Evolutionary conservation across 129 eudicot genomes (phyloP).

Genomic region (Flaveria bidentis): DNA sequence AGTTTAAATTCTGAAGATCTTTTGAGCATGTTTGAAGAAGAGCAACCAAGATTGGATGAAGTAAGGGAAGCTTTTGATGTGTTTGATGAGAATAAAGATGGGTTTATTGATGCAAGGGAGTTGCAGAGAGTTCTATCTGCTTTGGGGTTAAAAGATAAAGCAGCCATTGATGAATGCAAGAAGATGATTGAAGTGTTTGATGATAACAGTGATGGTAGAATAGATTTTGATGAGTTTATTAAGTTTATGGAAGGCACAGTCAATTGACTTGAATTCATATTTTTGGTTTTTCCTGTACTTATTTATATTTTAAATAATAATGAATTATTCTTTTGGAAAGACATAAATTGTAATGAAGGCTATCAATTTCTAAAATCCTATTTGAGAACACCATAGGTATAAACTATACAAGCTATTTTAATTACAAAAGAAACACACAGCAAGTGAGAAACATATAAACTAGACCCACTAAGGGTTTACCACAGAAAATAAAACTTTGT

Average conservation of each 20-base stretch:
- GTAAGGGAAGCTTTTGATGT: constrained; percentile 64
- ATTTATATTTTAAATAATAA: constrained; percentile 1
- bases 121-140: constrained; percentile 56
- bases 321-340: constrained; percentile 9
- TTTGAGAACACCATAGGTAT: not conserved
- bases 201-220: constrained; percentile 48
- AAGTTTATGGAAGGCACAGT: constrained; percentile 49
- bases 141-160: constrained; percentile 52
- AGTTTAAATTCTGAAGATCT: constrained; percentile 39
- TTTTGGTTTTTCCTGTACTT: not conserved
- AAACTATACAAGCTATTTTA: not conserved
- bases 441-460: not conserved
- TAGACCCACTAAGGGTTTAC: not conserved
- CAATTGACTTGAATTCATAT: constrained; percentile 24
- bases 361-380: not conserved
- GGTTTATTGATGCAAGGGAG: constrained; percentile 66
- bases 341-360: constrained; percentile 10
- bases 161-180: constrained; percentile 50
- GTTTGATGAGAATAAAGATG: constrained; percentile 66
- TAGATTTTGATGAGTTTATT: constrained; percentile 58
- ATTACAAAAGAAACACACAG: not conserved
- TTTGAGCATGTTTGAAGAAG: constrained; percentile 53
- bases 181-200: constrained; percentile 65
- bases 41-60: constrained; percentile 52
- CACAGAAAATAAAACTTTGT: constrained; percentile 4